Evolutionary conservation across 805 yeast species (phyloP).

Genomic region (Kregervanrija delftensis): DNA sequence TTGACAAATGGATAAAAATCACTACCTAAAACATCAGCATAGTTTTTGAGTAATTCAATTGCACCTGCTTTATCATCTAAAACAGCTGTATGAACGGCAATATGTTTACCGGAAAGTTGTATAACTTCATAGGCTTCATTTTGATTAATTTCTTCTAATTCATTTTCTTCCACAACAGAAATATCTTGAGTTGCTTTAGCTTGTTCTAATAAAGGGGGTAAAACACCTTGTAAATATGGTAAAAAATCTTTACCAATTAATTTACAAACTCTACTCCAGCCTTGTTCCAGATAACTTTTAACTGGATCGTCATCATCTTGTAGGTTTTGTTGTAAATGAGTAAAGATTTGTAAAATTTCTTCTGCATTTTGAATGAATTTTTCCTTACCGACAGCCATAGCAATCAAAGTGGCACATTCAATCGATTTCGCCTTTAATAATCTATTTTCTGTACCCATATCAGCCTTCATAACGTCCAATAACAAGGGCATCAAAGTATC

Average conservation of each 20-base stretch:
- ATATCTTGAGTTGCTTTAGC: slow-evolving; percentile 90
- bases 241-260: slow-evolving; percentile 79
- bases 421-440: slow-evolving; percentile 86
- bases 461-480: slow-evolving; percentile 69
- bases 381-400: slow-evolving; percentile 90
- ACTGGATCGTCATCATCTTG: slow-evolving; percentile 81
- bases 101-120: slow-evolving; percentile 82
- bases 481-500: slow-evolving; percentile 91
- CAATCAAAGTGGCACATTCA: slow-evolving; percentile 92
- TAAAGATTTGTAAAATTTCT: slow-evolving; percentile 67
- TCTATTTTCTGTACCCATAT: slow-evolving; percentile 72
- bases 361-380: slow-evolving; percentile 71
- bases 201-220: slow-evolving; percentile 81
- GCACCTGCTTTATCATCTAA: slow-evolving; percentile 92
- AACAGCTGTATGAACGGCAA: slow-evolving; percentile 92
- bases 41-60: slow-evolving; percentile 76
- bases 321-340: slow-evolving; percentile 52
- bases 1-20: slow-evolving; percentile 78
- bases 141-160: slow-evolving; percentile 69
- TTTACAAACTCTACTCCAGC: slow-evolving; percentile 92
- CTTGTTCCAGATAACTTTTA: slow-evolving; percentile 79
- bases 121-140: slow-evolving; percentile 96
- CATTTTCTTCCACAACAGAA: slow-evolving; percentile 82
- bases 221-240: slow-evolving; percentile 74
- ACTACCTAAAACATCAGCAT: slow-evolving; percentile 77